A percentile compares a stretch with the other conserved stretches of the same genome.
phyloP scores from a whole-genome alignment of 495 filamentous ascomycete species.

The Penicillium maclennaniae region DNA sequence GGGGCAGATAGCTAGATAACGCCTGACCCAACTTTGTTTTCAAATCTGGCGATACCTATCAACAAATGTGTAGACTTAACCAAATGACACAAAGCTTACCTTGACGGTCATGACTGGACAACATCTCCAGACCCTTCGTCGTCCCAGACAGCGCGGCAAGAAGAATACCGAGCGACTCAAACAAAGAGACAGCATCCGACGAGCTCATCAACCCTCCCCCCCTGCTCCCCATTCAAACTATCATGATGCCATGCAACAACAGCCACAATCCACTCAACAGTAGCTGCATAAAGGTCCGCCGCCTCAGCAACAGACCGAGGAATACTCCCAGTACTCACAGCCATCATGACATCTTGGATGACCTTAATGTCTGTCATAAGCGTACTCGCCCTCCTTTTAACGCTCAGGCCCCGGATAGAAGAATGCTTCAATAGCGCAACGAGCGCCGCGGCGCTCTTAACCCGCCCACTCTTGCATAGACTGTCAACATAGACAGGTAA shows the following conservation, averaged over 20 bases:
- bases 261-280: constrained; percentile 39
- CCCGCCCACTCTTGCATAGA: constrained; percentile 49
- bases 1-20: constrained; percentile 39
- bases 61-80: background rate
- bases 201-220: constrained; percentile 34
- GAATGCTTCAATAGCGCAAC: constrained; percentile 58
- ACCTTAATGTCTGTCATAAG: constrained; percentile 46
- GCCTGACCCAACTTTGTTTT: constrained; percentile 40
- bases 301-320: constrained; percentile 32
- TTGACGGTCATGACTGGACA: constrained; percentile 35
- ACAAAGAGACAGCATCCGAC: constrained; percentile 41
- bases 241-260: constrained; percentile 37
- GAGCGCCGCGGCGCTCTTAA: constrained; percentile 56
- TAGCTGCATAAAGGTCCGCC: constrained; percentile 30
- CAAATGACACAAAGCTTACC: constrained; percentile 21
- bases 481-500: constrained; percentile 60
- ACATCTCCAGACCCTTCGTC: constrained; percentile 33
- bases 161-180: constrained; percentile 44
- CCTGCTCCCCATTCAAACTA: constrained; percentile 25
- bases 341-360: constrained; percentile 43
- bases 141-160: constrained; percentile 42
- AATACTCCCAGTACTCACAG: constrained; percentile 33
- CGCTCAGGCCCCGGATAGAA: constrained; percentile 31
- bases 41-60: constrained; percentile 18
- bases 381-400: constrained; percentile 23